These are phyloP conservation scores for Parmales sp. DNA, from an alignment of 108 stramenopile species.

Conservation along the genomic window DNA sequence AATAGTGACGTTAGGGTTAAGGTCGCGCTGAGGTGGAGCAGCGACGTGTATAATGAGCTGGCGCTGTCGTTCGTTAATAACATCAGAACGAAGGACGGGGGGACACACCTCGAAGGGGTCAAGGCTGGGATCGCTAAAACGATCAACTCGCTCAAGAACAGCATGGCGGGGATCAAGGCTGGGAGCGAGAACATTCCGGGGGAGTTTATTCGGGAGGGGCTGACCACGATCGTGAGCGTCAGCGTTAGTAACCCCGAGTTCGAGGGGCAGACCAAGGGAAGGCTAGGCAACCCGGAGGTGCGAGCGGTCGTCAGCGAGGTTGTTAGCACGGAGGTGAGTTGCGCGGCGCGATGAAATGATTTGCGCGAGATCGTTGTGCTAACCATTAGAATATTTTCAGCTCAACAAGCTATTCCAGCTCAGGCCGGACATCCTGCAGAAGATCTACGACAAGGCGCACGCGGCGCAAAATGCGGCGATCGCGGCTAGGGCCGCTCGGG, in stretches of 20 bases:
- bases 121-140: conserved; percentile 75
- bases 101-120: conserved; percentile 85
- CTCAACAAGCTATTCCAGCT: conserved; percentile 77
- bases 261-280: conserved; percentile 91
- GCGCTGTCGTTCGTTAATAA: conserved; percentile 86
- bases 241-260: conserved; percentile 88
- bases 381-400: no score
- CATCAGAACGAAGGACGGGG: conserved; percentile 85
- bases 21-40: conserved; percentile 73
- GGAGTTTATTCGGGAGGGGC: conserved; percentile 83
- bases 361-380: no score
- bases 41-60: conserved; percentile 77
- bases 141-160: conserved; percentile 63
- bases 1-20: conserved; percentile 53
- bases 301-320: conserved; percentile 74
- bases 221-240: conserved; percentile 76
- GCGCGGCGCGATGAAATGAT: no score
- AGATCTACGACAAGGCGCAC: conserved; percentile 70
- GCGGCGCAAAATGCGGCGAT: conserved; percentile 77
- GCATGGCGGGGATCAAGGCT: conserved; percentile 66
- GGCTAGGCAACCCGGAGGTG: conserved; percentile 89
- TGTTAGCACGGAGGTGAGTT: conserved; percentile 57
- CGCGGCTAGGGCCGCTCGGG: conserved; percentile 85
- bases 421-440: conserved; percentile 65
- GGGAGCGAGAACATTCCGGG: conserved; percentile 59